These are phyloP conservation scores for Lentinula guzmanii DNA, from an alignment of 768 basidiomycete species.

Conservation along the genomic window DNA sequence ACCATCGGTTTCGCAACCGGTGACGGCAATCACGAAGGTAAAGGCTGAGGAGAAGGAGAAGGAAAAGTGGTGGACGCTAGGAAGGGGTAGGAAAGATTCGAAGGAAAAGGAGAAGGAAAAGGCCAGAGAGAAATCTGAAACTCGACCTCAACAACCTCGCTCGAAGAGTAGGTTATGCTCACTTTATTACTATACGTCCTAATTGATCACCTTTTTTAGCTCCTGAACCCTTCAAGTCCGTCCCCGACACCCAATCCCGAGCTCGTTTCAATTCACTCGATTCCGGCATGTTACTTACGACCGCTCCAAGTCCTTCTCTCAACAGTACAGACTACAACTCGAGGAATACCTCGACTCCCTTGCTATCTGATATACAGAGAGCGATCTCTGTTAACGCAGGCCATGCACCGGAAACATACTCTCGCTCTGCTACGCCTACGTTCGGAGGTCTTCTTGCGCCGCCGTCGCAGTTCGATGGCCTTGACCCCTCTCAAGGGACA, in stretches of 20 bases:
- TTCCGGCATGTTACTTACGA: slow-evolving; percentile 14
- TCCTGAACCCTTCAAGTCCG: slow-evolving; percentile 34
- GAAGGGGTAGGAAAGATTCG: slow-evolving; percentile 66
- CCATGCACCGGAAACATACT: slow-evolving; percentile 9
- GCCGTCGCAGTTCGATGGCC: slow-evolving; percentile 14
- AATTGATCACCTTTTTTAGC: slow-evolving; percentile 23
- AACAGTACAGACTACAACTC: slow-evolving; percentile 1
- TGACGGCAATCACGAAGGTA: slow-evolving; percentile 17
- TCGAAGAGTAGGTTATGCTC: slow-evolving; percentile 29
- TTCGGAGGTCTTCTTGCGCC: slow-evolving; percentile 31
- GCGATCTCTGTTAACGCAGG: background rate
- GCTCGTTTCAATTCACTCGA: slow-evolving; percentile 64
- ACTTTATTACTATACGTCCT: background rate
- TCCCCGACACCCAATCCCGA: slow-evolving; percentile 22
- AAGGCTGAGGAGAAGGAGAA: slow-evolving; percentile 37
- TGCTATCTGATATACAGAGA: background rate
- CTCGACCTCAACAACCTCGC: slow-evolving; percentile 19
- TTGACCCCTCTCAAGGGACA: slow-evolving; percentile 8
- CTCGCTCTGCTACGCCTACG: slow-evolving; percentile 32
- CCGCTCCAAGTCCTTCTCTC: background rate
- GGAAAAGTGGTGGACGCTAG: slow-evolving; percentile 81
- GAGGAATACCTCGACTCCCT: slow-evolving; percentile 2
- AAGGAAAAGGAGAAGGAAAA: slow-evolving; percentile 50
- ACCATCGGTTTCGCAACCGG: slow-evolving; percentile 19
- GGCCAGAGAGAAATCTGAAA: slow-evolving; percentile 15